phyloP scores from a whole-genome alignment of 1,284 basidiomycete species.

The Fomitopsis pinicola region DNA sequence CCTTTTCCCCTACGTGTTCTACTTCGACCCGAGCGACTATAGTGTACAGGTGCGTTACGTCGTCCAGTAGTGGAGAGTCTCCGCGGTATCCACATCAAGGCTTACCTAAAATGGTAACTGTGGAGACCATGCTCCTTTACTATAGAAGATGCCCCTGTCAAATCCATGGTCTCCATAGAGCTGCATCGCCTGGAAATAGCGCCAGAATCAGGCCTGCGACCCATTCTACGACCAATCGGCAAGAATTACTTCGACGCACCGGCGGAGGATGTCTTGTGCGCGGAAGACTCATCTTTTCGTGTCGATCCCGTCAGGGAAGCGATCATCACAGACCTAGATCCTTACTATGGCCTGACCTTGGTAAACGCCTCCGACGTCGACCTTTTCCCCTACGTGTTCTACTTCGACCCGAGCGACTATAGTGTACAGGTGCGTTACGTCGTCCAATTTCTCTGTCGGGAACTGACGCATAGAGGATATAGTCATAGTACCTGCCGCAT shows the following conservation, averaged over 20 bases:
- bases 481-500: slow-evolving; percentile 7
- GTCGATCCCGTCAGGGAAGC: no score
- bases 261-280: background rate
- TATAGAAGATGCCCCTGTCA: background rate
- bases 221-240: background rate
- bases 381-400: background rate
- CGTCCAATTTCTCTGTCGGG: background rate
- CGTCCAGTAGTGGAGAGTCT: no score
- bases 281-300: no score
- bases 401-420: background rate
- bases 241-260: background rate
- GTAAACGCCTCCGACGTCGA: background rate
- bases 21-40: slow-evolving; percentile 12
- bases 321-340: background rate
- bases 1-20: slow-evolving; percentile 8
- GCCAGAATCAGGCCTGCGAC: background rate
- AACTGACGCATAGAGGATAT: background rate
- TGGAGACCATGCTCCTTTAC: no score
- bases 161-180: background rate
- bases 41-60: background rate
- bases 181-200: background rate
- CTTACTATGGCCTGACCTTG: background rate
- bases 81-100: no score
- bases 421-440: background rate
- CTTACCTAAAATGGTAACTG: no score